These are phyloP conservation scores for Furcasterigmium sp. DNA, from an alignment of 2,329 filamentous ascomycete genomes.

Conservation along the genomic window DNA sequence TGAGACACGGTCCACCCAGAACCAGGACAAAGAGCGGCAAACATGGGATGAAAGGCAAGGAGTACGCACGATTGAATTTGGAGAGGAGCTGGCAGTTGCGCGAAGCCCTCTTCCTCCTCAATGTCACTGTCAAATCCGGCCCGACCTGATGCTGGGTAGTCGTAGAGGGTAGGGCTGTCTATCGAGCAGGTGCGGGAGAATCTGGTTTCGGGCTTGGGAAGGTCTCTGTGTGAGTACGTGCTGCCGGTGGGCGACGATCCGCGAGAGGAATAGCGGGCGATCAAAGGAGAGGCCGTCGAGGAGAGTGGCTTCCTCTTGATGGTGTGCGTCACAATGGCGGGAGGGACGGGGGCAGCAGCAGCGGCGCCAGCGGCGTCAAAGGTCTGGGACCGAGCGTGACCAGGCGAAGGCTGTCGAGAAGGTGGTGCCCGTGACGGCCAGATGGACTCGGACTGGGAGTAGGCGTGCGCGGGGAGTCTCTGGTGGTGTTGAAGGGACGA, in stretches of 20 bases:
- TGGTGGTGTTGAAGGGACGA: background rate
- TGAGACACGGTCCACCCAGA: background rate
- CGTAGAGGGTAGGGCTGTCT: slow-evolving; percentile 59
- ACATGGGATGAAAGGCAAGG: background rate
- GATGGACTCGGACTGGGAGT: background rate
- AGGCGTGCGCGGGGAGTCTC: background rate
- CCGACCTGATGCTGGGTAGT: slow-evolving; percentile 35
- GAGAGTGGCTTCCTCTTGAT: slow-evolving; percentile 60
- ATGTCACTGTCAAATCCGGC: background rate
- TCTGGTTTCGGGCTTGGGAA: slow-evolving; percentile 45
- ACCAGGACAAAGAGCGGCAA: background rate
- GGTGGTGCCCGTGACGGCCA: background rate
- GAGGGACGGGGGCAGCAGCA: slow-evolving; percentile 10
- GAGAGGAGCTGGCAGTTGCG: background rate
- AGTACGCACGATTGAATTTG: background rate
- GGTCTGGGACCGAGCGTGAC: slow-evolving; percentile 12
- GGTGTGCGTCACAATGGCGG: slow-evolving; percentile 13
- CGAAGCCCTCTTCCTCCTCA: background rate
- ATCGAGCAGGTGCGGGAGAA: slow-evolving; percentile 50
- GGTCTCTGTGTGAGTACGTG: slow-evolving; percentile 26
- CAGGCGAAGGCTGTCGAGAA: slow-evolving; percentile 10
- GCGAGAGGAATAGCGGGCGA: slow-evolving; percentile 29
- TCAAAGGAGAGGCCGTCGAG: slow-evolving; percentile 45
- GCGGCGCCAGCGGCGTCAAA: slow-evolving; percentile 6
- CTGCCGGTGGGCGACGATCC: slow-evolving; percentile 20